Evolutionary conservation across 495 filamentous ascomycete genomes (phyloP), one percentile per base, ranked within the genome.

Genomic region (Sporormia fimetaria): DNA sequence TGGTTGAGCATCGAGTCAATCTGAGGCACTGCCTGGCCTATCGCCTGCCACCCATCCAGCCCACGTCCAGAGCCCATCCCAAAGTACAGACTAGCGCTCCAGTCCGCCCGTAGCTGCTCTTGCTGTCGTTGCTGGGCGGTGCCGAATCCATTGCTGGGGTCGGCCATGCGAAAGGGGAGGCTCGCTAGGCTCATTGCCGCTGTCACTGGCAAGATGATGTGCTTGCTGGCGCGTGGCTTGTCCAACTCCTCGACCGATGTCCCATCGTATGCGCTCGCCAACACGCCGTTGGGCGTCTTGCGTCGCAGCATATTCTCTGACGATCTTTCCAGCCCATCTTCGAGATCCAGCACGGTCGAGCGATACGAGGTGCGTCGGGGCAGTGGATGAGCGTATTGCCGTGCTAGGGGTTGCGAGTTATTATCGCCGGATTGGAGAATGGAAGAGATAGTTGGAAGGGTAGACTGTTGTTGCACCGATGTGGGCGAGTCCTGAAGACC

Each of bases 251-350:
- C 83, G 20, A 76, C 67, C 2, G 78, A 74, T 5, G 81, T 84
- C 8, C 84, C 88, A 71, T 96, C 88, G 56, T 98, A 98, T 10
- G 86, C 88, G 40, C 83, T 87, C 37, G 86, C 82, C 39, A 98
- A 71, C 14, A 87, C 94, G 16, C 90, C 90, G 51, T 80, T 92
- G 7, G 90, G 90, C 6, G 90, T 96, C 57, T 98, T 98, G 33
- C 90, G 75, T 46, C 90, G 73, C 27, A 98, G 67, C 38, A 85
- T 80, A 61, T 96, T 77, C 61, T 95, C 51, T 52, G 47, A 51
- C 60, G 60, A 49, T 23, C 23, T 16, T 10, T 37, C 27, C n/a
- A 58, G 53, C 37, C 54, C 51, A 21, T 47, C 6, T 53, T 45
- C 9, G 36, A 43, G 6, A 21, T 28, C 31, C 33, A 35, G 21